phyloP scores from a whole-genome alignment of 805 yeast species.

The Candida bentonensis region DNA sequence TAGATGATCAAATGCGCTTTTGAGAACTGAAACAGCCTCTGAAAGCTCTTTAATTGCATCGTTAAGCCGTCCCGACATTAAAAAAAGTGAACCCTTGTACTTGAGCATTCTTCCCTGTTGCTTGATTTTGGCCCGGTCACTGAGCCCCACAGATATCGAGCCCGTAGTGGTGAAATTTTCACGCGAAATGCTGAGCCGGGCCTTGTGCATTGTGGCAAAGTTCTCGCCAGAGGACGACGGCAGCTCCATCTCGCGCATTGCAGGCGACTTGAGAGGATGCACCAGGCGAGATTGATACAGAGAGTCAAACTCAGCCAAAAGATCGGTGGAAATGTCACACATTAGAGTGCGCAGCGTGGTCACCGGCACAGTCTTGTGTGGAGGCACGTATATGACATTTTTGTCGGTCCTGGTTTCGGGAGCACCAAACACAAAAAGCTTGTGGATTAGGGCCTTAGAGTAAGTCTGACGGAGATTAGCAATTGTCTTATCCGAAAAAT shows the following conservation, averaged over 20 bases:
- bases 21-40: slow-evolving; percentile 53
- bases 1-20: slow-evolving; percentile 53
- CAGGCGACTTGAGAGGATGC: slow-evolving; percentile 74
- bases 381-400: slow-evolving; percentile 6
- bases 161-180: slow-evolving; percentile 10
- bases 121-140: slow-evolving; percentile 28
- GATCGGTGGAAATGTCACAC: slow-evolving; percentile 57
- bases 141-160: slow-evolving; percentile 19
- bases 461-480: slow-evolving; percentile 30
- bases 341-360: slow-evolving; percentile 44
- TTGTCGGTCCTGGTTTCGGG: slow-evolving; percentile 5
- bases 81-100: slow-evolving; percentile 57
- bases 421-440: slow-evolving; percentile 36
- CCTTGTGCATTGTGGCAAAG: slow-evolving; percentile 4
- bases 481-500: slow-evolving; percentile 16
- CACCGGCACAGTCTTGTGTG: slow-evolving; percentile 19
- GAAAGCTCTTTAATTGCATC: slow-evolving; percentile 61
- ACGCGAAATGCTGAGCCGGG: not conserved
- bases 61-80: slow-evolving; percentile 64
- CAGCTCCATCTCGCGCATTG: slow-evolving; percentile 15
- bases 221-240: slow-evolving; percentile 7
- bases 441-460: slow-evolving; percentile 42
- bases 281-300: slow-evolving; percentile 34
- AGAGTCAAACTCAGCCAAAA: slow-evolving; percentile 31
- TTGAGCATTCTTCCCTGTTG: slow-evolving; percentile 65